Evolutionary conservation across 2,329 filamentous ascomycete species (phyloP), one percentile per base, ranked within the genome.

Genomic region (Colletotrichum orchidophilum): DNA sequence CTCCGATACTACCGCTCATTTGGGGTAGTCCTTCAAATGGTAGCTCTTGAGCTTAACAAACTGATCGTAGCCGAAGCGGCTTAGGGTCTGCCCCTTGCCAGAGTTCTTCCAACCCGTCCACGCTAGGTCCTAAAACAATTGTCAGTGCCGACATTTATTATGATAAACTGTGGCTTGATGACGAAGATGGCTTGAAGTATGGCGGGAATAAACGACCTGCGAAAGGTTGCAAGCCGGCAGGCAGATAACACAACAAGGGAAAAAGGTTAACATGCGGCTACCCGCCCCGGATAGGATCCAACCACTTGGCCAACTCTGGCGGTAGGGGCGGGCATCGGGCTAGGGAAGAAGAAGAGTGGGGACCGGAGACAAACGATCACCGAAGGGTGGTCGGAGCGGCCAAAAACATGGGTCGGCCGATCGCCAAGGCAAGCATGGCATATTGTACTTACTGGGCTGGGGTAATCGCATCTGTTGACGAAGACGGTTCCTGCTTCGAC

Each of bases 61-160:
- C 80, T 97, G 94, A 77, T 98, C 96, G 79, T 97, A 98, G 12
- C 96, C 96, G 78, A 95, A 97, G 76, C 86, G 91, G 83, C 94
- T 96, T 76, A 98, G 84, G 11, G 95, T 98, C 76, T 95, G 92
- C 26, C 96, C 96, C 81, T 94, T 95, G 74, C 96, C 96, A 72
- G 95, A 97, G 80, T 97, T 95, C 86, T 98, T 98, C 95, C 95
- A 98, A 12, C 96, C 96, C 2, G 95, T 96, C 94, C 94, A 97
- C n/a, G 95, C 94, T 75, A 97, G 89, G 81, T 97, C 94, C 93
- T 96, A 76, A 46, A 62, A 67, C 5, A 68, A 54, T 54, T 35
- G 35, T 62, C 13, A 71, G 39, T 12, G 13, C 18, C 27, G 71
- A 52, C 31, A 5, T 61, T 68, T 12, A 8, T 35, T 2, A 50